phyloP scores from a whole-genome alignment of 805 yeast species.

The Candida ulmi region DNA sequence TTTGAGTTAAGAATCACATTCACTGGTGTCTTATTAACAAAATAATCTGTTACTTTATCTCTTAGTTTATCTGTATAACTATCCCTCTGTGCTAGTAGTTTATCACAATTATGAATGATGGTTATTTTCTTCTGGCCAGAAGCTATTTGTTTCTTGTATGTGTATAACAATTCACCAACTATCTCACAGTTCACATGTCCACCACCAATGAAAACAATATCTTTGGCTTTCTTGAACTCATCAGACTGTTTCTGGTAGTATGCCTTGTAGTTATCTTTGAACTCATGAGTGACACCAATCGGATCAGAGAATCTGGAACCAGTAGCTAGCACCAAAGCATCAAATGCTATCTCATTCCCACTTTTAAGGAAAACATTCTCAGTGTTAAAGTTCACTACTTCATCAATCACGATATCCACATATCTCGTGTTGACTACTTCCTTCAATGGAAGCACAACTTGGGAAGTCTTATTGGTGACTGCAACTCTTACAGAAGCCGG shows the following conservation, averaged over 20 bases:
- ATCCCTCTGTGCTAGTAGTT: not conserved
- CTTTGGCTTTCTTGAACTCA: constrained; percentile 18
- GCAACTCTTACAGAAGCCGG: constrained; percentile 9
- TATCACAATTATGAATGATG: constrained; percentile 9
- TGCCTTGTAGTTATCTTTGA: constrained; percentile 10
- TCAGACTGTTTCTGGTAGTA: constrained; percentile 13
- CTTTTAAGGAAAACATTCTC: not conserved
- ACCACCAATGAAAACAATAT: constrained; percentile 28
- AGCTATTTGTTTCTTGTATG: constrained; percentile 14
- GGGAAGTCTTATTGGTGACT: constrained; percentile 4
- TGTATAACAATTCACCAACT: constrained; percentile 26
- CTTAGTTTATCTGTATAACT: constrained; percentile 12
- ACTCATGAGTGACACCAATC: constrained; percentile 10
- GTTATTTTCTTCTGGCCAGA: constrained; percentile 13
- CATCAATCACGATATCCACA: constrained; percentile 16
- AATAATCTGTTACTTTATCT: constrained; percentile 12
- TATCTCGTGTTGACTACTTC: constrained; percentile 3
- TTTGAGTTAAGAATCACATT: constrained; percentile 11
- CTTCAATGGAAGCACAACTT: constrained; percentile 5
- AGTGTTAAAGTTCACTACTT: constrained; percentile 11
- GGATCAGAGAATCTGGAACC: constrained; percentile 27
- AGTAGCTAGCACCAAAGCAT: constrained; percentile 25
- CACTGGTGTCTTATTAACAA: constrained; percentile 11
- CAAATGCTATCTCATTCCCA: constrained; percentile 12
- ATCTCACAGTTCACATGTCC: constrained; percentile 28